These are phyloP conservation scores for Limtongia smithiae DNA, from an alignment of 805 yeast species.

Conservation along the genomic window DNA sequence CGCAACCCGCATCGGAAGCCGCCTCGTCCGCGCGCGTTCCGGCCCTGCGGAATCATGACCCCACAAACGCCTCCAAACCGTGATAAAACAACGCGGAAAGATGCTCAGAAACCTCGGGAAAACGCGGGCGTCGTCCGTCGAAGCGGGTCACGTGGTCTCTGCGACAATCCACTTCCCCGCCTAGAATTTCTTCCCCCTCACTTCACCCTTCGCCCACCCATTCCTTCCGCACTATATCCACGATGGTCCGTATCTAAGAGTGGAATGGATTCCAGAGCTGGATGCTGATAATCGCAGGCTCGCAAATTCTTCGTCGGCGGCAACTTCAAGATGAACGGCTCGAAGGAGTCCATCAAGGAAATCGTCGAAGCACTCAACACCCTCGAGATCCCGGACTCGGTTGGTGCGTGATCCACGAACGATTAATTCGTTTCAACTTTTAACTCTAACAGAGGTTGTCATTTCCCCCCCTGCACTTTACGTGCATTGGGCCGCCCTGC, in stretches of 20 bases:
- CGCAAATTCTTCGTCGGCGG: conserved; percentile 98
- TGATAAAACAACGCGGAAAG: too few species aligned
- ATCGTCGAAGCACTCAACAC: conserved; percentile 81
- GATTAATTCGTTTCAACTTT: neutral
- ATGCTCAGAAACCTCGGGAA: too few species aligned
- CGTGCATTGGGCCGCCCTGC: conserved; percentile 69
- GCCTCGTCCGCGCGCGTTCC: too few species aligned
- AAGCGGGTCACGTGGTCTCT: too few species aligned
- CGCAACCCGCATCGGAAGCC: too few species aligned
- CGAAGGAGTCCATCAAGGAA: conserved; percentile 75
- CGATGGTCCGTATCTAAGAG: neutral
- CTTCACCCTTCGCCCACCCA: neutral
- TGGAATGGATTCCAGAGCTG: too few species aligned
- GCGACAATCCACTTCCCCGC: too few species aligned
- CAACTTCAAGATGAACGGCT: conserved; percentile 98
- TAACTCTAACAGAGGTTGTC: conserved; percentile 57
- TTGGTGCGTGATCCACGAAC: conserved; percentile 39
- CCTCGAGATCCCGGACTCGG: conserved; percentile 69
- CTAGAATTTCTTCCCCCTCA: too few species aligned
- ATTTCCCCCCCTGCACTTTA: conserved; percentile 96
- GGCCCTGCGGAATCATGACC: too few species aligned
- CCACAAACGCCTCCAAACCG: too few species aligned
- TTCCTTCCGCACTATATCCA: neutral
- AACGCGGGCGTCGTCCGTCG: too few species aligned
- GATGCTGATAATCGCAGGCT: conserved; percentile 48